Conservation (phyloP, 176 grass and related monocot genomes). For the Metroxylon sagu region DNA sequence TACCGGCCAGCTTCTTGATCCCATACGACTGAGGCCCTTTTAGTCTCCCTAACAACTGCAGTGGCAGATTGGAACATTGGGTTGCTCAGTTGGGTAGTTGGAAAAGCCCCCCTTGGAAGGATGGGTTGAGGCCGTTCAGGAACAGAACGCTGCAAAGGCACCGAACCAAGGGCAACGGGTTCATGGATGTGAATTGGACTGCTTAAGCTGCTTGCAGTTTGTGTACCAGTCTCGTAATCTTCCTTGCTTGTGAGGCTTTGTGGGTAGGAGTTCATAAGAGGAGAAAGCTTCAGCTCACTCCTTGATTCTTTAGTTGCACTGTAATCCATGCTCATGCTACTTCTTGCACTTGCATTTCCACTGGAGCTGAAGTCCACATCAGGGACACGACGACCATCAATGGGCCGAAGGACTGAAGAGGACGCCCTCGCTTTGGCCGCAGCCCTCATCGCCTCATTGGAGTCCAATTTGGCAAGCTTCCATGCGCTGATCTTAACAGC, state of each 20-base stretch:
- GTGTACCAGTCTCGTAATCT: slow-evolving; percentile 72
- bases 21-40: slow-evolving; percentile 80
- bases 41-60: slow-evolving; percentile 56
- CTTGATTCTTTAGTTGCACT: slow-evolving; percentile 54
- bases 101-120: slow-evolving; percentile 30
- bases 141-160: slow-evolving; percentile 33
- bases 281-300: slow-evolving; percentile 55
- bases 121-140: slow-evolving; percentile 26
- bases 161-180: slow-evolving; percentile 22
- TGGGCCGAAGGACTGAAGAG: slow-evolving; percentile 80
- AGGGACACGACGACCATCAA: slow-evolving; percentile 40
- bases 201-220: slow-evolving; percentile 71
- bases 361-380: slow-evolving; percentile 68
- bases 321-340: slow-evolving; percentile 56
- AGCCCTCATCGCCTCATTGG: slow-evolving; percentile 76
- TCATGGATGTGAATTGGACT: slow-evolving; percentile 60
- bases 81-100: slow-evolving; percentile 45
- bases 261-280: slow-evolving; percentile 51
- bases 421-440: slow-evolving; percentile 92
- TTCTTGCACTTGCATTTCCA: slow-evolving; percentile 54
- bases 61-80: slow-evolving; percentile 88
- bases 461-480: slow-evolving; percentile 87
- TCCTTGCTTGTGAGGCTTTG: slow-evolving; percentile 74
- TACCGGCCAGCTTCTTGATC: slow-evolving; percentile 97
- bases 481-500: slow-evolving; percentile 90